phyloP scores from a whole-genome alignment of 345 rosid species.

The Camelina neglecta region DNA sequence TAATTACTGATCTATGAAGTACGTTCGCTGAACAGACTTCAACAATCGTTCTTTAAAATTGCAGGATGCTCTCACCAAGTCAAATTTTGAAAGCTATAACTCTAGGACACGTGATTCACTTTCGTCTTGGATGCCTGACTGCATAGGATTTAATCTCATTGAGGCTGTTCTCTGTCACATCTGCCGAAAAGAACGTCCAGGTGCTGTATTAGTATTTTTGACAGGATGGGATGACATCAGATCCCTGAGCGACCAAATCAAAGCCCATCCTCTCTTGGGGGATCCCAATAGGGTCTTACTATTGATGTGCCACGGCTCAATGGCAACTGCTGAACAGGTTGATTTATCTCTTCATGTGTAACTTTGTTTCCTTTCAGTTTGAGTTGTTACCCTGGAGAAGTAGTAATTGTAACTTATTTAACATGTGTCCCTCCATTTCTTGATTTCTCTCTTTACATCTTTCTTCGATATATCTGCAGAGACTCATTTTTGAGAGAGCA shows the following conservation, averaged over 20 bases:
- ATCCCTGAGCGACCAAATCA: constrained; percentile 86
- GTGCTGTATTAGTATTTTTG: constrained; percentile 95
- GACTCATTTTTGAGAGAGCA: constrained; percentile 82
- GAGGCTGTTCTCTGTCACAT: constrained; percentile 96
- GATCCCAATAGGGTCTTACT: constrained; percentile 96
- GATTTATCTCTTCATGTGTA: constrained; percentile 11
- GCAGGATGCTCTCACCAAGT: constrained; percentile 92
- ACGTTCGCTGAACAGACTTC: constrained; percentile 12
- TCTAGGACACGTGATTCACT: constrained; percentile 89
- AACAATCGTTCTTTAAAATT: constrained; percentile 12
- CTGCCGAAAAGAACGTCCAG: constrained; percentile 91
- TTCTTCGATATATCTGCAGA: constrained; percentile 57
- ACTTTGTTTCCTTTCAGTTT: constrained; percentile 23
- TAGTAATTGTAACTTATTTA: not conserved
- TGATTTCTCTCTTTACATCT: constrained; percentile 3
- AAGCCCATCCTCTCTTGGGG: constrained; percentile 96
- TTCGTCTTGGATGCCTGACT: constrained; percentile 90
- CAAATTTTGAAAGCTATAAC: constrained; percentile 83
- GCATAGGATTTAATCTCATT: constrained; percentile 93
- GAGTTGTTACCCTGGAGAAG: not conserved
- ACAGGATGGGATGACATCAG: constrained; percentile 99
- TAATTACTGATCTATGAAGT: not conserved
- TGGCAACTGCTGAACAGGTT: constrained; percentile 98
- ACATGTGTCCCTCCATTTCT: constrained; percentile 8
- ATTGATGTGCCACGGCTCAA: constrained; percentile 93